A percentile compares a stretch with the other conserved stretches of the same genome.
Evolutionary conservation across 331 rosid species (phyloP).

Genomic region (Ulmus americana): DNA sequence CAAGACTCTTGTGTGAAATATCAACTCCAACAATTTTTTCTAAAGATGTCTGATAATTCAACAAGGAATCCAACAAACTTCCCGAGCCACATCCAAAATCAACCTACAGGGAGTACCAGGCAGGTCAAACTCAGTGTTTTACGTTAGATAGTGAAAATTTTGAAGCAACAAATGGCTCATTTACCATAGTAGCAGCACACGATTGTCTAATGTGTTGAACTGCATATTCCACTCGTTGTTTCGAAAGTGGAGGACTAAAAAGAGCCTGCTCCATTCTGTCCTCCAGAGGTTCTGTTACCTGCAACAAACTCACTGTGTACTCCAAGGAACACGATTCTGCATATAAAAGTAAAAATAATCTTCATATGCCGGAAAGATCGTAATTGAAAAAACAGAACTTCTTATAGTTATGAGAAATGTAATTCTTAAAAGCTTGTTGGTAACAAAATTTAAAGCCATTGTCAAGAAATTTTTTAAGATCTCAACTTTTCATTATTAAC

Average conservation of each 20-base stretch:
- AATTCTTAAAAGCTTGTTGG: no score
- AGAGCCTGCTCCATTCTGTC: slow-evolving; percentile 96
- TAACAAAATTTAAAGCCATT: no score
- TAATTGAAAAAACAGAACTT: no score
- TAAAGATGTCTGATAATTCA: slow-evolving; percentile 59
- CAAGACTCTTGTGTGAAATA: slow-evolving; percentile 72
- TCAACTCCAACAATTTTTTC: slow-evolving; percentile 88
- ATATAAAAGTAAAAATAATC: slow-evolving; percentile 17
- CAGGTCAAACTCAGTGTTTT: slow-evolving; percentile 26
- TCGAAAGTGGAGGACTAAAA: slow-evolving; percentile 92
- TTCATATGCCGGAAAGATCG: no score
- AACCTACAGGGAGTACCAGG: slow-evolving; percentile 44
- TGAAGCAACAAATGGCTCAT: slow-evolving; percentile 16
- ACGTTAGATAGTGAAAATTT: slow-evolving; percentile 18
- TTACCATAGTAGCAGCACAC: slow-evolving; percentile 66
- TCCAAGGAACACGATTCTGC: slow-evolving; percentile 59
- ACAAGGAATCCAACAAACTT: slow-evolving; percentile 84
- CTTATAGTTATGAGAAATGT: no score
- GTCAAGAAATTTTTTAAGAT: no score
- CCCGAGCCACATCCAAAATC: slow-evolving; percentile 99
- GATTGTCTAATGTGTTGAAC: slow-evolving; percentile 63
- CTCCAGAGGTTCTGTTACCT: slow-evolving; percentile 76
- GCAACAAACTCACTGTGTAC: slow-evolving; percentile 49
- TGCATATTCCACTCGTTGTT: slow-evolving; percentile 94
- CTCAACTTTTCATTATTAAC: no score